A percentile compares a stretch with the other conserved stretches of the same genome.
Evolutionary conservation across 208 protist species (phyloP).

Genomic region (Trypanosoma boissoni): DNA sequence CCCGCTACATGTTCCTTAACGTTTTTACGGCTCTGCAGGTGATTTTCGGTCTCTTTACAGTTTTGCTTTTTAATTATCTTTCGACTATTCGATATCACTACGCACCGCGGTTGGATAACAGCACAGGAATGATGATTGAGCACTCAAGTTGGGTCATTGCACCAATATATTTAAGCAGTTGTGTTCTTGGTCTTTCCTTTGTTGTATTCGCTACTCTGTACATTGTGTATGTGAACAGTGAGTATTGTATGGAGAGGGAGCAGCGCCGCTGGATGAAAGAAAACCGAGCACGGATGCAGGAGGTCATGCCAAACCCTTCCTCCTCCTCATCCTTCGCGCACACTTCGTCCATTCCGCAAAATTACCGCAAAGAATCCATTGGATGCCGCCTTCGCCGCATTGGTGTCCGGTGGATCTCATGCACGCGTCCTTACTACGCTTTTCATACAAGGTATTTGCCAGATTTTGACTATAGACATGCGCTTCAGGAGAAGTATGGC

Average conservation of each 20-base stretch:
- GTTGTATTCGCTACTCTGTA: constrained; percentile 8
- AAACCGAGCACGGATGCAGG: background rate
- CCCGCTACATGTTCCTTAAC: constrained; percentile 24
- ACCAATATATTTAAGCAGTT: constrained; percentile 20
- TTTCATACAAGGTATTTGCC: constrained; percentile 16
- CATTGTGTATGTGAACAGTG: constrained; percentile 13
- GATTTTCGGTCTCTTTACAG: constrained; percentile 21
- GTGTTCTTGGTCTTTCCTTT: constrained; percentile 20
- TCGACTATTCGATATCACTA: constrained; percentile 24
- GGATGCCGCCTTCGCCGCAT: constrained; percentile 12
- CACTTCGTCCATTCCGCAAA: background rate
- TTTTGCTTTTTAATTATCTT: constrained; percentile 37
- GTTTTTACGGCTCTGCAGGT: constrained; percentile 29
- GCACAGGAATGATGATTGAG: background rate
- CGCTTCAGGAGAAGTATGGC: constrained; percentile 14
- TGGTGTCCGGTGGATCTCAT: constrained; percentile 23
- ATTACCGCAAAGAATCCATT: constrained; percentile 9
- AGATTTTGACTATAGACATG: constrained; percentile 24
- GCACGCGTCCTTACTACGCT: constrained; percentile 16
- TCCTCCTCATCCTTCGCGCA: too few relatives aligned
- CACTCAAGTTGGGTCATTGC: constrained; percentile 6
- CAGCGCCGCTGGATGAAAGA: constrained; percentile 2
- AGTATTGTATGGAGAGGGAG: constrained; percentile 17
- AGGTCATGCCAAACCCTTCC: background rate
- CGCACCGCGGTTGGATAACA: background rate